Conservation (phyloP, 2,329 filamentous ascomycete genomes). For the Exophiala calicioides region DNA sequence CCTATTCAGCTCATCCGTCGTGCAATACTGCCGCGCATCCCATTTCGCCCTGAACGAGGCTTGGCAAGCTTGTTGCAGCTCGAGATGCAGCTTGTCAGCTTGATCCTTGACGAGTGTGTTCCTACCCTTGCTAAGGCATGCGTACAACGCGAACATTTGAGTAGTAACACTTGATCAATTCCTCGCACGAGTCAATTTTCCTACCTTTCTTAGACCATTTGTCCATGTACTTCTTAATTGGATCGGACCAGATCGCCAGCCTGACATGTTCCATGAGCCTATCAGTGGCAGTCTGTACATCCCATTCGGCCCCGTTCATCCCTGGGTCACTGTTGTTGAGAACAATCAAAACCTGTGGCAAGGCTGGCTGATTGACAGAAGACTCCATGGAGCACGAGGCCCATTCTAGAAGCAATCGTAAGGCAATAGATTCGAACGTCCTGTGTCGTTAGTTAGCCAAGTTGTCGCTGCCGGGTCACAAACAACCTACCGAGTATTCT, state of each 20-base stretch:
- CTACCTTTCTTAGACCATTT: no score
- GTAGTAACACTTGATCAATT: slow-evolving; percentile 55
- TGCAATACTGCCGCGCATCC: slow-evolving; percentile 50
- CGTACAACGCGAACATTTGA: slow-evolving; percentile 51
- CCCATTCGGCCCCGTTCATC: slow-evolving; percentile 45
- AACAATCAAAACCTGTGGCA: slow-evolving; percentile 58
- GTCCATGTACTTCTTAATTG: slow-evolving; percentile 25
- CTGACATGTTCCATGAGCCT: slow-evolving; percentile 41
- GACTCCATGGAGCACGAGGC: slow-evolving; percentile 54
- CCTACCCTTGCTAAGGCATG: slow-evolving; percentile 48
- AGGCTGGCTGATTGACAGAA: slow-evolving; percentile 56
- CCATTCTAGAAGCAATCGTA: no score
- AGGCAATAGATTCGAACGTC: slow-evolving; percentile 37
- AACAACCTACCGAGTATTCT: slow-evolving; percentile 38
- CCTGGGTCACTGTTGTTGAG: slow-evolving; percentile 50
- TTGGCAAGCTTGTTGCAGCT: slow-evolving; percentile 37
- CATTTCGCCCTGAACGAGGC: slow-evolving; percentile 46
- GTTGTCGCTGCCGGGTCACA: slow-evolving; percentile 1
- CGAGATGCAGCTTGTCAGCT: slow-evolving; percentile 53
- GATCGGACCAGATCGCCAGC: slow-evolving; percentile 38
- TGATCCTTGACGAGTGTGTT: no score
- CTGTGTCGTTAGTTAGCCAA: slow-evolving; percentile 1
- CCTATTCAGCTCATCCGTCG: slow-evolving; percentile 48
- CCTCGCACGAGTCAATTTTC: slow-evolving; percentile 48
- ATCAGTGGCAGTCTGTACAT: slow-evolving; percentile 43